Conservation (phyloP, 371 early-diverging fungal genomes). For the Mortierella sp. region DNA sequence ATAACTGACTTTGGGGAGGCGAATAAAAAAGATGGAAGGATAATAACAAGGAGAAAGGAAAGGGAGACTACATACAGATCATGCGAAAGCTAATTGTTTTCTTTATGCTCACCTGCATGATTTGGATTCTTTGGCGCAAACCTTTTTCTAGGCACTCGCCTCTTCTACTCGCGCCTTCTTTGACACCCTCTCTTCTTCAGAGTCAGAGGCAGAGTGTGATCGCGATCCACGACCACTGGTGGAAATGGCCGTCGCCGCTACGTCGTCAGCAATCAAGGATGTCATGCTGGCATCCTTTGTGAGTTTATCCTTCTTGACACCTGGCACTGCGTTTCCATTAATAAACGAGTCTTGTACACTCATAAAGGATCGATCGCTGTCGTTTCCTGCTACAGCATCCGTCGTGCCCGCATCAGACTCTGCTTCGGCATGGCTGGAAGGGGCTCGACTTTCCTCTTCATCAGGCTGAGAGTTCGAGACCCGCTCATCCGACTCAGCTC, state of each 20-base stretch:
- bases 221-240: neutral
- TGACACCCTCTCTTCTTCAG: constrained; percentile 15
- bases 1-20: neutral
- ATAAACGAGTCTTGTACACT: constrained; percentile 40
- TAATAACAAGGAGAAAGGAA: neutral
- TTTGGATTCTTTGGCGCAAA: no score
- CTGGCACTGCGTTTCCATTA: neutral
- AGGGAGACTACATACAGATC: no score
- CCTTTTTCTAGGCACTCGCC: constrained; percentile 13
- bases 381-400: constrained; percentile 23
- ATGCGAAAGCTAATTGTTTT: neutral
- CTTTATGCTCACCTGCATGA: neutral
- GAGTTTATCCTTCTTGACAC: neutral
- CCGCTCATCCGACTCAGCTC: constrained; percentile 7
- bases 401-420: constrained; percentile 6
- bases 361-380: constrained; percentile 47
- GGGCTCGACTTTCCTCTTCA: neutral
- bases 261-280: constrained; percentile 1
- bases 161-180: constrained; percentile 15
- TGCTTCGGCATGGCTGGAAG: neutral
- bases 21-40: neutral
- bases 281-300: constrained; percentile 13
- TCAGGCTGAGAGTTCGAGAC: neutral
- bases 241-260: constrained; percentile 4
- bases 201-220: constrained; percentile 7